Base-by-base conservation (phyloP, 1,139 yeast species). In the Kodamaea fungicola region DNA sequence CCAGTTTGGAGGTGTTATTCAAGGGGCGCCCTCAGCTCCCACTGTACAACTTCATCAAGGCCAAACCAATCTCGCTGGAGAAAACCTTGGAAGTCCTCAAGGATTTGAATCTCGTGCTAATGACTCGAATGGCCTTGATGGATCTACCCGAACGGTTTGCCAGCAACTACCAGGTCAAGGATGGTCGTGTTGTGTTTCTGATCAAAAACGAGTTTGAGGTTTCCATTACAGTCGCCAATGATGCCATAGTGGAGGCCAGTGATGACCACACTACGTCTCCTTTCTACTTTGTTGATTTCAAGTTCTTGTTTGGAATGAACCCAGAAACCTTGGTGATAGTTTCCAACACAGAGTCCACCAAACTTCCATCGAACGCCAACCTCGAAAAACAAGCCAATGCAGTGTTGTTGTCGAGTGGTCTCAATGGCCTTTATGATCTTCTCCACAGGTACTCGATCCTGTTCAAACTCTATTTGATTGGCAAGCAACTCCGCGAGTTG, bases 1-100 rank as follows among this genome's bases (percentile, higher is more conserved):
- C 97, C 0, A 88, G 96, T 2, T 66, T 92, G 47, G 95, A 92
- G 53, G 96, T 92, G 1, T 66, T 89, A 35, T 74, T 81, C 29
- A 71, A 77, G 32, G 95, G 96, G 2, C 67, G 85, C 46, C 96
- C 97, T 2, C 79, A 78, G 34, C 67, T 86, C 31, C 83, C 90
- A 2, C 71, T 85, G 1, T 81, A 83, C 54, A 74, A 76, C 46
- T 77, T 80, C 49, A 62, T 79, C 28, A 71, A 74, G 22, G 66
- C 66, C n/a, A 61, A 65, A 32, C 71, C 66, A 12, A 64, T 89
- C 3, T 68, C 81, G 3, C 67, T 85, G 1, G 63, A 69, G 33
- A 74, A 78, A 44, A 76, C 86, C 2, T 62, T 87, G 28, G 73
- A 74, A 41, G 83, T 85, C 0, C 60, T 92, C 35, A 66, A 70